Evolutionary conservation across 441 rosid genomes (phyloP).

Genomic region (Aleurites moluccanus): DNA sequence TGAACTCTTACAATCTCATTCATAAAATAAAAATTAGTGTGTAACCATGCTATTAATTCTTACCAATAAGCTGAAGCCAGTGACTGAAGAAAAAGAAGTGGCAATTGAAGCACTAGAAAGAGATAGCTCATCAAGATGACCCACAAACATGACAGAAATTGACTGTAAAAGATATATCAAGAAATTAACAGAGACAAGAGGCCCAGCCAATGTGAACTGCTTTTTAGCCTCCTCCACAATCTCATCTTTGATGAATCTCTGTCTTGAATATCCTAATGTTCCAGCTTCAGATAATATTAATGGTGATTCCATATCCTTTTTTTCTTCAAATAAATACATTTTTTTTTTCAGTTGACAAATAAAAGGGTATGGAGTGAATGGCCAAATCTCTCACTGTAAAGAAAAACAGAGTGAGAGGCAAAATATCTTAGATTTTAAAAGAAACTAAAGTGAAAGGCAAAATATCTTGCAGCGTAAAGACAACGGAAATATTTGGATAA

Average conservation of each 20-base stretch:
- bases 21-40: neutral
- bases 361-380: no score
- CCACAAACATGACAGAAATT: slow-evolving; percentile 35
- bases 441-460: no score
- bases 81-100: slow-evolving; percentile 33
- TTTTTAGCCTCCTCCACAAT: slow-evolving; percentile 29
- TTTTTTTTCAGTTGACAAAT: no score
- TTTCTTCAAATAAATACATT: no score
- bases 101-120: slow-evolving; percentile 41
- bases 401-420: no score
- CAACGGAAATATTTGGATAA: no score
- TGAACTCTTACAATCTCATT: neutral
- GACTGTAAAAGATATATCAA: slow-evolving; percentile 25
- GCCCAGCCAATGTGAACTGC: slow-evolving; percentile 36
- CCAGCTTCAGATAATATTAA: slow-evolving; percentile 11
- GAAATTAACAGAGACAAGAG: slow-evolving; percentile 22
- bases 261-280: neutral
- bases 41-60: neutral
- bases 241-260: slow-evolving; percentile 25
- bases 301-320: slow-evolving; percentile 6
- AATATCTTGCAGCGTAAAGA: no score
- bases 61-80: slow-evolving; percentile 39
- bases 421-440: no score
- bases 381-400: no score
- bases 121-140: neutral